Base-by-base conservation (phyloP, 345 rosid species). In the Litchi chinensis region DNA sequence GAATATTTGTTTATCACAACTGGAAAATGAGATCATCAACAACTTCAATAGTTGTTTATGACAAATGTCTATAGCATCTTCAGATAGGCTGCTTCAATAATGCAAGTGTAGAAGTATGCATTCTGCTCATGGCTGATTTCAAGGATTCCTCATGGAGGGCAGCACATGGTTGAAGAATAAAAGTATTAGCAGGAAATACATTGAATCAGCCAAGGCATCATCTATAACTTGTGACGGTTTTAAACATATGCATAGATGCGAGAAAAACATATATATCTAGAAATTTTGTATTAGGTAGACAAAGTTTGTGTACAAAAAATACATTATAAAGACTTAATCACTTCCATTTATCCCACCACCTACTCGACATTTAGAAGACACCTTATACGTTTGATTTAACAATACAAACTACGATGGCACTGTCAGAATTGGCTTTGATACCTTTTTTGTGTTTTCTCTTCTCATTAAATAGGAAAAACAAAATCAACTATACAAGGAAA, bases 1-100 rank as follows among this genome's bases (percentile, higher is more conserved):
- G n/a, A n/a, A n/a, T n/a, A n/a, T n/a, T n/a, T n/a, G n/a, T n/a
- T n/a, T n/a, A n/a, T n/a, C n/a, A n/a, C n/a, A n/a, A n/a, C 39
- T 66, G 41, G 75, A 39, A 76, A 67, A 52, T 15, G 76, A 77
- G n/a, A 79, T 28, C 79, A 32, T 68, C 66, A 15, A 44, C 12
- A 21, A 56, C 66, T 32, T 6, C n/a, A 8, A 65, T 24, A 22
- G 43, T 70, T 6, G 40, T 22, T 63, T 43, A 39, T 26, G 32
- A 32, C 40, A 32, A 28, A 28, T 12, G 48, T 63, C 86, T 91
- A 93, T 4, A 88, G 87, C 86, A 96, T 89, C 89, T 94, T 94
- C 85, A 94, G 83, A 93, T 73, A 22, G 95, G 98, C 84, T 93
- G 93, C 86, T 96, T 94, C 86, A 96, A 82, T 86, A 91, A 98